phyloP scores from a whole-genome alignment of 305 asterid genomes.

The Stenogyne calaminthoides region DNA sequence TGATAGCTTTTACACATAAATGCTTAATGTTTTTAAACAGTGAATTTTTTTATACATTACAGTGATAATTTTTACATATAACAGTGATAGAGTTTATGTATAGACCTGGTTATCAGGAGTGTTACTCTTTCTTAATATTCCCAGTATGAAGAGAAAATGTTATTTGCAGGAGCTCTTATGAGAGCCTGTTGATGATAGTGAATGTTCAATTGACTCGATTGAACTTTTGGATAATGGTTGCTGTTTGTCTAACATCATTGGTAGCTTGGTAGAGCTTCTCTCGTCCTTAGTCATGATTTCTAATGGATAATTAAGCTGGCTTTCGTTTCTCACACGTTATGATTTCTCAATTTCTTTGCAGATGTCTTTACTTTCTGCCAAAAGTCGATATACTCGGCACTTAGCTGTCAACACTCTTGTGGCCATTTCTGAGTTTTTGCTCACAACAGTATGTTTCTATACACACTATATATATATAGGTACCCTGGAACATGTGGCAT shows the following conservation, averaged over 20 bases:
- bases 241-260: constrained; percentile 51
- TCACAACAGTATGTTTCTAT: constrained; percentile 55
- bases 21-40: no score
- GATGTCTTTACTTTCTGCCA: constrained; percentile 59
- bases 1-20: no score
- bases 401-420: constrained; percentile 61
- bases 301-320: not conserved
- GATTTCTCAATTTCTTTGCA: constrained; percentile 37
- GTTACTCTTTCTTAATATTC: not conserved
- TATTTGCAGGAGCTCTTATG: constrained; percentile 43
- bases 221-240: constrained; percentile 38
- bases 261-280: constrained; percentile 51
- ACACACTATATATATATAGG: not conserved
- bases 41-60: no score
- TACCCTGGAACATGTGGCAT: constrained; percentile 6
- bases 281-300: constrained; percentile 14
- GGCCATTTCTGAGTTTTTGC: constrained; percentile 61
- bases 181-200: constrained; percentile 29
- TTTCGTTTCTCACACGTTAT: constrained; percentile 6
- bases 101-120: no score
- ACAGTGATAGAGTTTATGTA: no score
- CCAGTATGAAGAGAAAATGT: constrained; percentile 14
- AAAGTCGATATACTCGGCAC: constrained; percentile 62
- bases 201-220: constrained; percentile 26
- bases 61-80: no score